A percentile compares a stretch with the other conserved stretches of the same genome.
Conservation (phyloP, 768 basidiomycete species). For the Kwoniella bestiolae region DNA sequence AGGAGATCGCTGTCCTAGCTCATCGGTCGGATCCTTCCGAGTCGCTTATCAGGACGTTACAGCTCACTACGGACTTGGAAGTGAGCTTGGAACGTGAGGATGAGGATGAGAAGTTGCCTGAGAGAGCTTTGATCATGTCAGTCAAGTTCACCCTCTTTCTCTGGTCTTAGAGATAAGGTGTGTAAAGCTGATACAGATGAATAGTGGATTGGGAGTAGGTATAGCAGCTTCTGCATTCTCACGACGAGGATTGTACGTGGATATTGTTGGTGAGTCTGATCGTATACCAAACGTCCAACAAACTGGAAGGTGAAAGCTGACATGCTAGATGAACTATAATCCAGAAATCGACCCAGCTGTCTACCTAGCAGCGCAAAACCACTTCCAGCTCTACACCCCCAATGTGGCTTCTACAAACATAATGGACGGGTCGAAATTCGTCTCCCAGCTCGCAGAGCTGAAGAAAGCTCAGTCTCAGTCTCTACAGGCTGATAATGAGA, state of each 20-base stretch:
- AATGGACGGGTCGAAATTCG: conserved; percentile 76
- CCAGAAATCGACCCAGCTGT: conserved; percentile 87
- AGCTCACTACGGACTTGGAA: conserved; percentile 54
- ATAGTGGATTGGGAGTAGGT: conserved; percentile 85
- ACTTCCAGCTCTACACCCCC: conserved; percentile 74
- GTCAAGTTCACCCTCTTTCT: not conserved
- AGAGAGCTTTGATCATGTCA: conserved; percentile 31
- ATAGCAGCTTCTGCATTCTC: conserved; percentile 77
- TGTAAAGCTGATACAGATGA: not conserved
- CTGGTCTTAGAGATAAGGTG: not conserved
- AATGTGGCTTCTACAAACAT: conserved; percentile 66
- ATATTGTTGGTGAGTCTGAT: conserved; percentile 64
- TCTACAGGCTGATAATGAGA: conserved; percentile 1
- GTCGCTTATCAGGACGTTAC: conserved; percentile 39
- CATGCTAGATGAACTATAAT: not conserved
- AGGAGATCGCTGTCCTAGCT: conserved; percentile 79
- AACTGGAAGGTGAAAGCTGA: not conserved
- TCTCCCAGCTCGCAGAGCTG: conserved; percentile 59
- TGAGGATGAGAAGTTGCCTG: conserved; percentile 61
- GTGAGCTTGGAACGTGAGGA: conserved; percentile 57
- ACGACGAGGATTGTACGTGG: conserved; percentile 70
- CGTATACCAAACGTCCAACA: not conserved
- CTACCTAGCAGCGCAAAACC: conserved; percentile 75
- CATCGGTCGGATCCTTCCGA: conserved; percentile 59
- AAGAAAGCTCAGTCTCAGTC: conserved; percentile 22